Evolutionary conservation across 73 alveolate genomes (phyloP), one percentile per base, ranked within the genome.

Genomic region (Blepharisma stoltei): DNA sequence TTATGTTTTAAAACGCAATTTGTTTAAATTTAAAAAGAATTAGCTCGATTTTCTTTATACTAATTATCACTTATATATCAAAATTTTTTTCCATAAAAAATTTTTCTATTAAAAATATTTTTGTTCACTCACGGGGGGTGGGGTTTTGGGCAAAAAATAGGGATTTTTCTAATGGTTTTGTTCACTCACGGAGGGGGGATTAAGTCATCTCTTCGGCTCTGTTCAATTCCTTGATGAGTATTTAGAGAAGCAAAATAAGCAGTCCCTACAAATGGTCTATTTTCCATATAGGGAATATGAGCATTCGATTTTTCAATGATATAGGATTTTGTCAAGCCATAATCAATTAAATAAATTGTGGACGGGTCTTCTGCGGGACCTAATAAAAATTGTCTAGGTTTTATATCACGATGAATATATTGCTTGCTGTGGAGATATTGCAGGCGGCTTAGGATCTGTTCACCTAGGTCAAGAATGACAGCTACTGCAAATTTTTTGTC

Each of bases 251-350:
- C 94, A 49, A 83, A 87, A 38, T 84, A 54, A 6, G 89, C 86
- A 71, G 89, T 83, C 20, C 94, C 94, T 0, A 83, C 81, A 69
- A 87, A 71, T 7, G 80, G 50, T 43, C 81, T 70, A 55, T 71
- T 76, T 20, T 87, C 94, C 37, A 69, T 80, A 54, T 71, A 87
- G 6, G 89, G 87, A 50, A 87, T 83, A 54, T 87, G 94, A 44
- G 70, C 44, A 5, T 78, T 81, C 6, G 87, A 44, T 53, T 76
- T 83, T 6, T 77, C 79, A 65, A 87, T 88, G 23, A 90, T 67
- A 77, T 85, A 91, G 48, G 78, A 69, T 81, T 91, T 91, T 32
- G 95, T 87, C 25, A 91, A 54, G 41, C 97, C 97, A 86, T 81
- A 91, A 86, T 88, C 95, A 14, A 83, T 77, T 5, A 83, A 32